A percentile compares a stretch with the other conserved stretches of the same genome.
Evolutionary conservation across 2,329 filamentous ascomycete species (phyloP).

Genomic region (Colletotrichum sublineola): DNA sequence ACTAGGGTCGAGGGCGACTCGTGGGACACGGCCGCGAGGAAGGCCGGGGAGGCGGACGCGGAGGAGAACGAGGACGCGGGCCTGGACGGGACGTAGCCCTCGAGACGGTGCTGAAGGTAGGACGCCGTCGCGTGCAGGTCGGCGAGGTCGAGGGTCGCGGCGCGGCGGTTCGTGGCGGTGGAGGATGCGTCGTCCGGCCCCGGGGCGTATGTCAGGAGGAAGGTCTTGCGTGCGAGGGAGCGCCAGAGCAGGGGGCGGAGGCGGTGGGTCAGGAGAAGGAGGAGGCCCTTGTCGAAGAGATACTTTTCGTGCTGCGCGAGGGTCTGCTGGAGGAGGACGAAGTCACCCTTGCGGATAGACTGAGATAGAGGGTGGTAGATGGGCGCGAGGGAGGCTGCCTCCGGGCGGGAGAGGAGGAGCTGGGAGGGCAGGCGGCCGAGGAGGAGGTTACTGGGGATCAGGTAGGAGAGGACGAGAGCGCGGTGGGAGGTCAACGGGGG

Average conservation of each 20-base stretch:
- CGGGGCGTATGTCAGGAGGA: conserved; percentile 81
- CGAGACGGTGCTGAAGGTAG: conserved; percentile 74
- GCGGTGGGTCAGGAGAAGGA: conserved; percentile 81
- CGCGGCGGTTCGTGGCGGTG: conserved; percentile 59
- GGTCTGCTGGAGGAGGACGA: conserved; percentile 78
- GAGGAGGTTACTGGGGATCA: conserved; percentile 86
- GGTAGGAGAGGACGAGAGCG: conserved; percentile 83
- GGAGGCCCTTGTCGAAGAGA: conserved; percentile 81
- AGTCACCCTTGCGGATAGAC: conserved; percentile 80
- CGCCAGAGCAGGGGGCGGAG: conserved; percentile 89
- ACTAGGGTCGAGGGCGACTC: conserved; percentile 58
- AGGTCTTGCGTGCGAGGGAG: conserved; percentile 81
- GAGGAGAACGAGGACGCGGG: conserved; percentile 54
- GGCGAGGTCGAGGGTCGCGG: conserved; percentile 80
- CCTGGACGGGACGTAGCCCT: conserved; percentile 65
- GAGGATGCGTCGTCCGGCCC: conserved; percentile 61
- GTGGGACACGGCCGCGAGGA: conserved; percentile 66
- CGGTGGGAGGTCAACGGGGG: conserved; percentile 77
- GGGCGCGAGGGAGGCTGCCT: conserved; percentile 72
- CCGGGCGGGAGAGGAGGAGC: conserved; percentile 75
- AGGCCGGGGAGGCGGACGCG: conserved; percentile 54
- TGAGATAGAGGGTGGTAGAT: conserved; percentile 81
- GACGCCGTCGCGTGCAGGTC: conserved; percentile 75
- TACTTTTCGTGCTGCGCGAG: conserved; percentile 75
- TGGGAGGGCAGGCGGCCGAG: conserved; percentile 84